These are phyloP conservation scores for Penicillium silybi DNA, from an alignment of 495 filamentous ascomycete genomes.

Conservation along the genomic window DNA sequence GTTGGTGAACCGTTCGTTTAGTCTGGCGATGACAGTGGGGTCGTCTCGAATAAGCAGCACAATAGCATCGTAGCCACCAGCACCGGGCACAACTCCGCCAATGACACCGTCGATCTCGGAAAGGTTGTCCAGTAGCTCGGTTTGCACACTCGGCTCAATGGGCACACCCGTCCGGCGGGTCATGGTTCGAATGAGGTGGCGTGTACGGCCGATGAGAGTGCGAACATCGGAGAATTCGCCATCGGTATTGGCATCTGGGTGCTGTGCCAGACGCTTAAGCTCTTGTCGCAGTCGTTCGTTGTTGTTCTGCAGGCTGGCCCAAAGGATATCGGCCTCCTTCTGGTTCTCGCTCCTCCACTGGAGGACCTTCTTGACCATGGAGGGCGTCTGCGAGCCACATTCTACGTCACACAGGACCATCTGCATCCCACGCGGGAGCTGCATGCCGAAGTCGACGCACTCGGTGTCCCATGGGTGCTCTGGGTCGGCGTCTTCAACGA, in stretches of 20 bases:
- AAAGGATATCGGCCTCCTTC: slow-evolving; percentile 63
- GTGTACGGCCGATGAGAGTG: slow-evolving; percentile 47
- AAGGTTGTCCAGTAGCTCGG: slow-evolving; percentile 72
- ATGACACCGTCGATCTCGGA: slow-evolving; percentile 71
- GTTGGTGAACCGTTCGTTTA: slow-evolving; percentile 58
- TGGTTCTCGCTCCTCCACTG: slow-evolving; percentile 70
- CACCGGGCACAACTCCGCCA: slow-evolving; percentile 90
- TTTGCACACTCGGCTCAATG: slow-evolving; percentile 87
- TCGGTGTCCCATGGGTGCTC: slow-evolving; percentile 70
- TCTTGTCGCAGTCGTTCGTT: slow-evolving; percentile 69
- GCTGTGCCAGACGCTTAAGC: slow-evolving; percentile 45
- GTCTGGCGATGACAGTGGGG: slow-evolving; percentile 54
- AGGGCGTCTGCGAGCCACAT: slow-evolving; percentile 87
- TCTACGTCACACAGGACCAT: slow-evolving; percentile 94
- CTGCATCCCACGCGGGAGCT: slow-evolving; percentile 61
- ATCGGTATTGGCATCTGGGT: slow-evolving; percentile 24
- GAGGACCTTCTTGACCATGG: slow-evolving; percentile 90
- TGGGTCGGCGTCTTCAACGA: slow-evolving; percentile 58
- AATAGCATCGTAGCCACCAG: slow-evolving; percentile 91
- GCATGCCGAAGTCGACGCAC: slow-evolving; percentile 58
- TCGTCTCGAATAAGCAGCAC: slow-evolving; percentile 76
- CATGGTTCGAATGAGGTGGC: slow-evolving; percentile 68
- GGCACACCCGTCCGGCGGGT: slow-evolving; percentile 70
- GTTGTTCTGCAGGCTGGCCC: slow-evolving; percentile 65
- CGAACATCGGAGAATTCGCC: slow-evolving; percentile 35